Evolutionary conservation across 164 flowering plant species (phyloP).

Genomic region (Berberis thunbergii): DNA sequence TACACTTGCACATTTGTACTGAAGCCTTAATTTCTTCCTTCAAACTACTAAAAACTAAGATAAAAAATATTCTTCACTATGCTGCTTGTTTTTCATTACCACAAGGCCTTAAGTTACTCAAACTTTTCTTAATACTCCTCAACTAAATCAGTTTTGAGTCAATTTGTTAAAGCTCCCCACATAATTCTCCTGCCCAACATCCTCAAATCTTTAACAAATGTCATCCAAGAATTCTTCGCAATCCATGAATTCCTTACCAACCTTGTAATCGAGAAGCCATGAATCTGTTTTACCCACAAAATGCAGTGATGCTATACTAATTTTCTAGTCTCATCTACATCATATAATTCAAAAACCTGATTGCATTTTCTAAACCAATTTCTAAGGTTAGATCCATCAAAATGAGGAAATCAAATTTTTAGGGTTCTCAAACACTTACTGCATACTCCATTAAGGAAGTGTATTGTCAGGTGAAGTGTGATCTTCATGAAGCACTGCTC

Average conservation of each 20-base stretch:
- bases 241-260: background rate
- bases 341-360: background rate
- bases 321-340: background rate
- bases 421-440: background rate
- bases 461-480: too few relatives aligned
- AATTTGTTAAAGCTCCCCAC: background rate
- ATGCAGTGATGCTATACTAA: background rate
- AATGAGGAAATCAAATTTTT: background rate
- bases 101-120: background rate
- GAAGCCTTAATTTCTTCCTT: too few relatives aligned
- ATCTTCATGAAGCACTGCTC: too few relatives aligned
- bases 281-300: background rate
- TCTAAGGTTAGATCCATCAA: background rate
- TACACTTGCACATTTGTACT: background rate
- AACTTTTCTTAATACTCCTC: background rate
- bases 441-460: too few relatives aligned
- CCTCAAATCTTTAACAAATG: background rate
- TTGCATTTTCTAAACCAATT: background rate
- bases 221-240: background rate
- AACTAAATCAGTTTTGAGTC: background rate
- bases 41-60: background rate
- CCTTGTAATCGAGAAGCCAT: background rate
- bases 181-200: background rate
- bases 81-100: background rate
- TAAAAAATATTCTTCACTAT: background rate